Evolutionary conservation across 2,329 filamentous ascomycete species (phyloP).

Genomic region (Alternaria triticimaculans): DNA sequence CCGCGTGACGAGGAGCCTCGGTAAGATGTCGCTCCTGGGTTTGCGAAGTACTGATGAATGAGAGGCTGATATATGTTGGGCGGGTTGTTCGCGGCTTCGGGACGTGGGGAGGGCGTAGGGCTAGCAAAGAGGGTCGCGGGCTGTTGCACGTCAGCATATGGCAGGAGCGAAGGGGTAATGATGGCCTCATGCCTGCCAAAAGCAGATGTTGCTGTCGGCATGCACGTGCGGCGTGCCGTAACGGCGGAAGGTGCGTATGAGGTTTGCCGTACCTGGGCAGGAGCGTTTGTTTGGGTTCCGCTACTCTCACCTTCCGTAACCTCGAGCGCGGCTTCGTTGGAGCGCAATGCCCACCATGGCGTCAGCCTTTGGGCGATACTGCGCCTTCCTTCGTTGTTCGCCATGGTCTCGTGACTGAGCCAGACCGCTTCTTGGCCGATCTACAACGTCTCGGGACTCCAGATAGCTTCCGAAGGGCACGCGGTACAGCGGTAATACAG

Average conservation of each 20-base stretch:
- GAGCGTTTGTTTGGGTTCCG: conserved; percentile 7
- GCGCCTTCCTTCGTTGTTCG: not conserved
- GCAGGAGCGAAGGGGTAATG: not conserved
- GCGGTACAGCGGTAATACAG: not conserved
- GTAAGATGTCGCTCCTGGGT: not conserved
- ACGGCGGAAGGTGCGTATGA: not conserved
- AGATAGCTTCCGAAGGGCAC: not conserved
- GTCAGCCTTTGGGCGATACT: not conserved
- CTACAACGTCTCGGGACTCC: not conserved
- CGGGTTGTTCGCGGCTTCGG: not conserved
- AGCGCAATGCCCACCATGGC: conserved; percentile 2
- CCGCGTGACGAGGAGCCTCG: not conserved
- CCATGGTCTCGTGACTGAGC: conserved; percentile 5
- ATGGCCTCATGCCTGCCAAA: not conserved
- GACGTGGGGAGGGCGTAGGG: conserved; percentile 4
- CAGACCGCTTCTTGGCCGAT: not conserved
- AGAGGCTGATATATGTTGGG: not conserved
- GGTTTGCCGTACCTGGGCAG: conserved; percentile 12
- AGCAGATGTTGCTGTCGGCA: not conserved
- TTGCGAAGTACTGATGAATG: not conserved
- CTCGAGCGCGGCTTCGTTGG: conserved; percentile 6
- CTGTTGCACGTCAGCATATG: conserved; percentile 10
- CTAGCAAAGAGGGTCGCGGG: conserved; percentile 3
- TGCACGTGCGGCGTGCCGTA: not conserved
- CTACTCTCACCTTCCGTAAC: conserved; percentile 2